Evolutionary conservation across 495 filamentous ascomycete genomes (phyloP), one percentile per base, ranked within the genome.

Genomic region (Amorphotheca resinae): DNA sequence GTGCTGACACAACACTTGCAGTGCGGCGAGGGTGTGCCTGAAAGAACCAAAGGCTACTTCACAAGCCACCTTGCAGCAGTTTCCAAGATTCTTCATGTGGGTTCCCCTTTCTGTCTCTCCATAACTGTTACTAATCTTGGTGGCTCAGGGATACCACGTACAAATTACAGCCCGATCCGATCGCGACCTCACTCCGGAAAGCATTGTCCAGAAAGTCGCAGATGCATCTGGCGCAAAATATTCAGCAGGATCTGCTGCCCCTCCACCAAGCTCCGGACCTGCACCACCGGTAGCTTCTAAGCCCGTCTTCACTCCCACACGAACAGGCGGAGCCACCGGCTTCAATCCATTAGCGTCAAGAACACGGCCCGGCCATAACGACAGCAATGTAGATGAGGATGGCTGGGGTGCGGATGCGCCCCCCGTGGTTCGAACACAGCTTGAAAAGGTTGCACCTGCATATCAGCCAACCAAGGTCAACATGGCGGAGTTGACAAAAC

Each of bases 371-470:
- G 57, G 62, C 7, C 51, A 67, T 8, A 55, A 64, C 42, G 63
- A 65, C 33, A 64, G 66, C 28, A 71, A 73, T 43, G 64, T 67
- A 34, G 65, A 68, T 32, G 66, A 69, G 31, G 91, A 96, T 64
- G 91, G 93, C 17, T 96, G 91, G 93, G 93, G 91, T 33, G 72
- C 69, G n/a, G 89, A 96, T 72, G 93, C 91, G 1, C 91, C 93
- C 1, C 84, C 74, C 6, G 73, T 95, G 26, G 87, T 84, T 33
- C 72, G 93, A 47, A 84, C 76, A 18, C 75, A 89, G 56, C 62
- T 99, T n/a, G 80, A 96, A 59, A 96, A 93, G 61, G 91, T 99
- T 17, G 71, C 80, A 48, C 72, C 91, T 17, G 87, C 91, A 14
- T 99, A 99, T 58, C 77, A 85, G 54, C 91, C 91, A 7, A 95